Percentiles rank a stretch among this genome's conserved stretches.
phyloP scores from a whole-genome alignment of 2,329 filamentous ascomycete genomes.

The Pseudogymnoascus sp. region DNA sequence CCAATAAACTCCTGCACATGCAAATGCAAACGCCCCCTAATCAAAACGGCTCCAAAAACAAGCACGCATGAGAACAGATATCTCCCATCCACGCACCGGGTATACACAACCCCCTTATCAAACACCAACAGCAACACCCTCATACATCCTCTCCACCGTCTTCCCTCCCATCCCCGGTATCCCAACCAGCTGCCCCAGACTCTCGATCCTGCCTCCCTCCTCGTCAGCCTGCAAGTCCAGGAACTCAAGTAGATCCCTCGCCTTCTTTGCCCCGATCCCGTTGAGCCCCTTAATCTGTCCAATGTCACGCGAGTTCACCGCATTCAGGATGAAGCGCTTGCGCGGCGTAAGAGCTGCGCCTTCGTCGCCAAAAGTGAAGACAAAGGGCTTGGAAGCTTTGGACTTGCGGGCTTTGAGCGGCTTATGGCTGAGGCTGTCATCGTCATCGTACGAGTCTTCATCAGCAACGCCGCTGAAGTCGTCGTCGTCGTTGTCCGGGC shows the following conservation, averaged over 20 bases:
- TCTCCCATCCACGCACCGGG: neutral
- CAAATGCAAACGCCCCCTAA: constrained; percentile 1
- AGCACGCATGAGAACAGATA: neutral
- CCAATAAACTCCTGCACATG: neutral
- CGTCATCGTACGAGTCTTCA: constrained; percentile 33
- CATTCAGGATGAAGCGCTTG: constrained; percentile 54
- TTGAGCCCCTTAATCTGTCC: constrained; percentile 56
- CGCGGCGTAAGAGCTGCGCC: constrained; percentile 32
- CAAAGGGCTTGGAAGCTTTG: constrained; percentile 25
- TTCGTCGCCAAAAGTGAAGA: constrained; percentile 28
- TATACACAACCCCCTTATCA: neutral
- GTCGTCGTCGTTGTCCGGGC: constrained; percentile 24
- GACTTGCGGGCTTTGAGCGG: constrained; percentile 24
- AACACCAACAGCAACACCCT: constrained; percentile 21
- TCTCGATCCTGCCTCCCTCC: constrained; percentile 37
- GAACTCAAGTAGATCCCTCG: constrained; percentile 50
- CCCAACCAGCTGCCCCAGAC: constrained; percentile 42
- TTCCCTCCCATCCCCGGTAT: constrained; percentile 51
- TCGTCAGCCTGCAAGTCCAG: constrained; percentile 39
- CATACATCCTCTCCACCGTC: constrained; percentile 46
- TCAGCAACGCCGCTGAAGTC: constrained; percentile 30
- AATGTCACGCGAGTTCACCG: constrained; percentile 66
- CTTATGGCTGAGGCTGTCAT: constrained; percentile 27
- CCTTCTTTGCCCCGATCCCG: constrained; percentile 66
- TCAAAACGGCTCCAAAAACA: constrained; percentile 1